Percentiles rank a stretch among this genome's conserved stretches.
phyloP scores from a whole-genome alignment of 2,329 filamentous ascomycete genomes.

The Exophiala alcalophila region DNA sequence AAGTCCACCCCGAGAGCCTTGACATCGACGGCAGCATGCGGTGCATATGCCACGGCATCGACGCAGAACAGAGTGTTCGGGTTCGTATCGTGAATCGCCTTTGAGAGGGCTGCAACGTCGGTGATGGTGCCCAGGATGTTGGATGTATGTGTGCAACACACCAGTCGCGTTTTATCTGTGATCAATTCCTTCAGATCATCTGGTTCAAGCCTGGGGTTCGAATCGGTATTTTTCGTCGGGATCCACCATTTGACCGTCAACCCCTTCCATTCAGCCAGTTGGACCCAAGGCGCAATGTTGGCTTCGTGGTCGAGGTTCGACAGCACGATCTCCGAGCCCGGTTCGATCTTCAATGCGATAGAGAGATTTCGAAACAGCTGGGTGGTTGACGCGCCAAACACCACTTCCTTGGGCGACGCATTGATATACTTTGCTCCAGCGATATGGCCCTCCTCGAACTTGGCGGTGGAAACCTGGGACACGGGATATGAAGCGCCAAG shows the following conservation, averaged over 20 bases:
- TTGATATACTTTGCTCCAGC: constrained; percentile 71
- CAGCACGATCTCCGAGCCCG: constrained; percentile 65
- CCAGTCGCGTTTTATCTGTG: constrained; percentile 62
- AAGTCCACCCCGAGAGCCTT: constrained; percentile 67
- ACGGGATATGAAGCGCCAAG: constrained; percentile 67
- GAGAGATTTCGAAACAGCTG: constrained; percentile 73
- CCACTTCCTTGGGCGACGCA: constrained; percentile 63
- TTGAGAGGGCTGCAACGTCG: constrained; percentile 37
- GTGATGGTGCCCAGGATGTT: constrained; percentile 73
- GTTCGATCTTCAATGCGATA: constrained; percentile 50
- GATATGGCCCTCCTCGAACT: constrained; percentile 59
- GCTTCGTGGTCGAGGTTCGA: constrained; percentile 75
- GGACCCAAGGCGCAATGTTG: constrained; percentile 71
- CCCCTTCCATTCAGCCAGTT: constrained; percentile 60
- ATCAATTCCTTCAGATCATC: constrained; percentile 59
- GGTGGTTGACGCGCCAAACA: constrained; percentile 70
- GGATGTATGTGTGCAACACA: constrained; percentile 68
- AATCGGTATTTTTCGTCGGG: constrained; percentile 50
- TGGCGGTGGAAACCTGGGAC: constrained; percentile 57
- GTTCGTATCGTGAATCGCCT: constrained; percentile 39
- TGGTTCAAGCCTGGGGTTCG: constrained; percentile 59
- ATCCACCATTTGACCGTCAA: constrained; percentile 70
- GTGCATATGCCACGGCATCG: constrained; percentile 74
- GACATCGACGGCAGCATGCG: constrained; percentile 69
- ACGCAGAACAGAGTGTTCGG: constrained; percentile 64